Evolutionary conservation across 805 yeast genomes (phyloP).

Genomic region (Sugiyamaella smithiae): DNA sequence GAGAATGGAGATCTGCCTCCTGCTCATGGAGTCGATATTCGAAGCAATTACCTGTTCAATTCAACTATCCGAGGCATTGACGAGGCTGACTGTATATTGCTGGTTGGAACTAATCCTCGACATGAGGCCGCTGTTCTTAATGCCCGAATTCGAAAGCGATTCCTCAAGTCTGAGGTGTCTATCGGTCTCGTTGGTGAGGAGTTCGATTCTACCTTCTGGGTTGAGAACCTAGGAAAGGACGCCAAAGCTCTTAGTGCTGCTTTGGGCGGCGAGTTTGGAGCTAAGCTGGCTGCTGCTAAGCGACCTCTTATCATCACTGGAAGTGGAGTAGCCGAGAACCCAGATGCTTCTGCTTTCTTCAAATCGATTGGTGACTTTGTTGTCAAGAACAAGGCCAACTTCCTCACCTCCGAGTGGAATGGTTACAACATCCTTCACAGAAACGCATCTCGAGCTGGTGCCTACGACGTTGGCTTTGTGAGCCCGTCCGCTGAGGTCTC

Average conservation of each 20-base stretch:
- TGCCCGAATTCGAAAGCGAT: conserved; percentile 75
- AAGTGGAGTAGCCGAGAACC: conserved; percentile 68
- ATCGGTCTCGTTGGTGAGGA: conserved; percentile 70
- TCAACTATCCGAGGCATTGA: conserved; percentile 76
- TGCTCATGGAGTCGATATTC: conserved; percentile 67
- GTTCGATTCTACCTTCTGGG: conserved; percentile 73
- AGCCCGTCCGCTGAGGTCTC: conserved; percentile 47
- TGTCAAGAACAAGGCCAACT: conserved; percentile 48
- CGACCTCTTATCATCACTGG: conserved; percentile 80
- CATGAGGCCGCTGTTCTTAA: conserved; percentile 87
- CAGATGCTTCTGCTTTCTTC: conserved; percentile 61
- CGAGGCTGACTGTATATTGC: conserved; percentile 74
- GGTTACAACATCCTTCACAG: conserved; percentile 79
- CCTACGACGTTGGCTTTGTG: conserved; percentile 79
- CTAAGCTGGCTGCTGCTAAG: conserved; percentile 61
- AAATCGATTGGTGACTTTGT: conserved; percentile 61
- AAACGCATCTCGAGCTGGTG: conserved; percentile 84
- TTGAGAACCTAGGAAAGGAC: conserved; percentile 60
- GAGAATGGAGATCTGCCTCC: conserved; percentile 54
- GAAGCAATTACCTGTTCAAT: conserved; percentile 79
- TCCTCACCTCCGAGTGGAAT: conserved; percentile 73
- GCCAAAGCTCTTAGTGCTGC: conserved; percentile 58
- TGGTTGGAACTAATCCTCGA: conserved; percentile 85
- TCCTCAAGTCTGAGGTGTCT: conserved; percentile 66
- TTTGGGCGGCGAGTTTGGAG: conserved; percentile 64